Evolutionary conservation across 2,329 filamentous ascomycete species (phyloP), one percentile per base, ranked within the genome.

Genomic region (Colletotrichum liriopes): DNA sequence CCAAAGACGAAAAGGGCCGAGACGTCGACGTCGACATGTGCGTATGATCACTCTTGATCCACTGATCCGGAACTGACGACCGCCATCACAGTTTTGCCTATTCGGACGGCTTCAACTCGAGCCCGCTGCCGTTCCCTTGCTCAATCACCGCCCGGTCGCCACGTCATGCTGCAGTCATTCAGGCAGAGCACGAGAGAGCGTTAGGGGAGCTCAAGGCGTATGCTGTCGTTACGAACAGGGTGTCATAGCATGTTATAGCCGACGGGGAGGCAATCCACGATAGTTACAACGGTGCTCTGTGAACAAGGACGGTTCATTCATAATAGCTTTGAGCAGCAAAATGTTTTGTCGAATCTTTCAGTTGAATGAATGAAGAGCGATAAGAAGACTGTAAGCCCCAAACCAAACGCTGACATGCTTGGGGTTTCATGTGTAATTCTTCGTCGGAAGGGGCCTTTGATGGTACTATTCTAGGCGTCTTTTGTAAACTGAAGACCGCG

Each of bases 61-160:
- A 20, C 55, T 12, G 23, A 4, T 20, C 8, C 5, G 16, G 16
- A n/a, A 58, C 14, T n/a, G 67, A 32, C 39, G 68, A 3, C 65
- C 1, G 1, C 6, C 0, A 0, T n/a, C 18, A 0, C n/a, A 85
- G 82, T 14, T 84, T 84, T 41, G 82, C 82, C 0, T 85, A 78
- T 29, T 82, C 83, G 0, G 82, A 84, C 4, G 83, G 84, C 0
- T 85, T 85, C 70, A 85, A 85, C 73, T 84, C 83, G 0, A 82
- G 77, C 4, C 84, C 84, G 0, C 61, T 84, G 0, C 83, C 84
- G 0, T 86, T 86, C n/a, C 76, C 76, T 0, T 85, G 83, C 58
- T 81, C 78, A 0, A 84, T 86, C 3, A 76, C 75, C 11, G 79
- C 82, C 1, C 77, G 84, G 0, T 84, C 82, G 0, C n/a, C 64